These are phyloP conservation scores for Sechiopsis laciniata DNA, from an alignment of 306 rosid genomes.

Conservation along the genomic window DNA sequence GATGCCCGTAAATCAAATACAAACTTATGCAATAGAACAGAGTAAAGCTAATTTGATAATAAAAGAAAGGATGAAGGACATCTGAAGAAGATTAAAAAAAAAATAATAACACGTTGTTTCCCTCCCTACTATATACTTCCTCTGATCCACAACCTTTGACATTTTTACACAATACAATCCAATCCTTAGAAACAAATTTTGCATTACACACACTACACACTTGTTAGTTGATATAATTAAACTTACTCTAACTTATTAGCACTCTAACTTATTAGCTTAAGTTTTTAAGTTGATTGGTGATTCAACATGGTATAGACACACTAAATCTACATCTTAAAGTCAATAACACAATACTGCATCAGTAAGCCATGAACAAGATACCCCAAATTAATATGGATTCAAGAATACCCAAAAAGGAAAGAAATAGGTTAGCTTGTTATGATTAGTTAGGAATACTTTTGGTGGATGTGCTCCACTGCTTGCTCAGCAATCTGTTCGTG, in stretches of 20 bases:
- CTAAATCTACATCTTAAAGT: not conserved
- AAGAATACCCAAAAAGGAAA: not conserved
- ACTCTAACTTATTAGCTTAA: too few relatives aligned
- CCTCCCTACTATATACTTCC: not conserved
- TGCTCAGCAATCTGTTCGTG: constrained; percentile 95
- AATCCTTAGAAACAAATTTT: not conserved
- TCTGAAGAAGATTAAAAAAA: too few relatives aligned
- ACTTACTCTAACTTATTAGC: too few relatives aligned
- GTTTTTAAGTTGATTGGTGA: too few relatives aligned
- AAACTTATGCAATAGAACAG: not conserved
- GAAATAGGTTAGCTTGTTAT: not conserved
- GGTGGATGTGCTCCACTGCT: constrained; percentile 99
- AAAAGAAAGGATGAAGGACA: too few relatives aligned
- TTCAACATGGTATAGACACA: not conserved
- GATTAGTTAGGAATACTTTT: constrained; percentile 45
- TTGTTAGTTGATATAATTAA: too few relatives aligned
- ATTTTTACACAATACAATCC: not conserved
- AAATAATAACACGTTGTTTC: not conserved
- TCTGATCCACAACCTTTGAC: not conserved
- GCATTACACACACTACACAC: not conserved
- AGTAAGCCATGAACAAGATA: not conserved
- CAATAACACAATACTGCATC: not conserved
- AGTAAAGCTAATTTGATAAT: too few relatives aligned
- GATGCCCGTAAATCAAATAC: constrained; percentile 1
- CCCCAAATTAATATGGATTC: not conserved